These are phyloP conservation scores for Boletus barrowsii DNA, from an alignment of 768 basidiomycete genomes.

Conservation along the genomic window DNA sequence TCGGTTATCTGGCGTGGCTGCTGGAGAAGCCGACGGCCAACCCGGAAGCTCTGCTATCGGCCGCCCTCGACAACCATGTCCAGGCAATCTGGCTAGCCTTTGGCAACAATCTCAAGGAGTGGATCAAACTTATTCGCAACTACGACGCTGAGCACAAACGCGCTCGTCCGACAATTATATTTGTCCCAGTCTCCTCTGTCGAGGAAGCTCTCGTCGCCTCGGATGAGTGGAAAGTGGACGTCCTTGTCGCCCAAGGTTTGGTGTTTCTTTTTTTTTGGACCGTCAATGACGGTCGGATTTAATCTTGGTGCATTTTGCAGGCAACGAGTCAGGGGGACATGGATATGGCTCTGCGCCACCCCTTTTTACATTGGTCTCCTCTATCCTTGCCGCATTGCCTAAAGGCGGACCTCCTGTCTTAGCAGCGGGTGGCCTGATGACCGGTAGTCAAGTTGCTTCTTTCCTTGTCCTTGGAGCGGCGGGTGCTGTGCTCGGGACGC, in stretches of 20 bases:
- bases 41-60: conserved; percentile 42
- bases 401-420: conserved; percentile 51
- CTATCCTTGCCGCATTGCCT: conserved; percentile 45
- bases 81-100: conserved; percentile 76
- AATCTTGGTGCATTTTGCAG: conserved; percentile 35
- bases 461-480: conserved; percentile 64
- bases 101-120: conserved; percentile 53
- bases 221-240: conserved; percentile 69
- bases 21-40: conserved; percentile 49
- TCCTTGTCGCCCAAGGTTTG: conserved; percentile 75
- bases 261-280: background rate
- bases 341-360: conserved; percentile 56
- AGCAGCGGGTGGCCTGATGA: conserved; percentile 72
- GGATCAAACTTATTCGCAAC: conserved; percentile 61
- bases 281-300: background rate
- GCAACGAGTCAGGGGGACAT: conserved; percentile 80
- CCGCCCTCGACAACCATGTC: conserved; percentile 53
- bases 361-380: conserved; percentile 56
- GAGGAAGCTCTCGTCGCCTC: conserved; percentile 57
- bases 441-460: conserved; percentile 62
- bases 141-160: conserved; percentile 43
- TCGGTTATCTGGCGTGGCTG: conserved; percentile 74
- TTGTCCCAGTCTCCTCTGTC: conserved; percentile 61
- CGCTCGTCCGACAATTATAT: conserved; percentile 49
- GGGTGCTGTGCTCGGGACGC: conserved; percentile 71